Conservation (phyloP, 2,329 filamentous ascomycete genomes). For the Dothiorella sarmentorum region DNA sequence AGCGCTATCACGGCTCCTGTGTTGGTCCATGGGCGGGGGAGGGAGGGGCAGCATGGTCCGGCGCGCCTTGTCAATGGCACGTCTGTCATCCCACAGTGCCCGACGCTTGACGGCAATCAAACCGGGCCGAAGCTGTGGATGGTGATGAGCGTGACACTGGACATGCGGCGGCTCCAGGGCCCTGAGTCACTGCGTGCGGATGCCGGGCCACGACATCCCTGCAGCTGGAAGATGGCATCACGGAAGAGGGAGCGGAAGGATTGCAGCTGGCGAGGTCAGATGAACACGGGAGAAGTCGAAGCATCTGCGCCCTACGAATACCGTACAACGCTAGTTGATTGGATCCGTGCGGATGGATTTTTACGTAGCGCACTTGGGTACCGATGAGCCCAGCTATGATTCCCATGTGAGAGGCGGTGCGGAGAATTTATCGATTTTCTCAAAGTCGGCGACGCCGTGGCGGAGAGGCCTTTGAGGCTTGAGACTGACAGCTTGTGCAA, state of each 20-base stretch:
- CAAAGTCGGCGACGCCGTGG: too few species aligned
- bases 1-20: neutral
- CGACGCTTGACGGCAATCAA: constrained; percentile 11
- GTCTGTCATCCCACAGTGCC: neutral
- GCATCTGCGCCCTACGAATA: too few species aligned
- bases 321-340: too few species aligned
- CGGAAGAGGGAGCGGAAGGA: neutral
- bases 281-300: too few species aligned
- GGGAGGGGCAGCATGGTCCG: constrained; percentile 1
- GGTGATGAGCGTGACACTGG: constrained; percentile 11
- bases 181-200: constrained; percentile 11
- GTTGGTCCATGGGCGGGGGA: neutral
- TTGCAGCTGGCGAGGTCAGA: neutral
- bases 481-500: too few species aligned
- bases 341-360: too few species aligned
- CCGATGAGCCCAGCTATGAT: too few species aligned
- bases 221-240: neutral
- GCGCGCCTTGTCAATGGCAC: constrained; percentile 13
- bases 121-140: constrained; percentile 15
- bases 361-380: too few species aligned
- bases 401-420: too few species aligned
- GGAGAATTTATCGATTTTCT: too few species aligned
- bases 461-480: too few species aligned
- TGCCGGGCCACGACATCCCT: constrained; percentile 1
- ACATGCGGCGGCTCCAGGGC: constrained; percentile 7